Evolutionary conservation across 441 rosid species (phyloP).

Genomic region (Mallotus repandus): DNA sequence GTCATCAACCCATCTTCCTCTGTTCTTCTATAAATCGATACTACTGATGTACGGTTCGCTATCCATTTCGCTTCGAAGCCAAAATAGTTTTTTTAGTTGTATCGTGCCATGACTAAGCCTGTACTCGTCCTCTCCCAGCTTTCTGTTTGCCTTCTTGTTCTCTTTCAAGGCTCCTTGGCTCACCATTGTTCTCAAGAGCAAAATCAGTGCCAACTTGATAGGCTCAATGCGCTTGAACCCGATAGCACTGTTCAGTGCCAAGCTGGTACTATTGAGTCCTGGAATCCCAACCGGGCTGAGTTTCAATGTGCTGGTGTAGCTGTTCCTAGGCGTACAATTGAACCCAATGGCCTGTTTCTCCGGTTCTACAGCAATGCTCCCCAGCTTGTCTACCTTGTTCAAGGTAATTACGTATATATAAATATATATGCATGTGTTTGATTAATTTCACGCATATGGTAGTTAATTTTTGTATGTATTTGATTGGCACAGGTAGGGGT

Average conservation of each 20-base stretch:
- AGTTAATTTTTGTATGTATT: no score
- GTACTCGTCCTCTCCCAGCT: constrained; percentile 32
- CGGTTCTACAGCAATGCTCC: constrained; percentile 29
- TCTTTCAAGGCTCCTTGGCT: constrained; percentile 41
- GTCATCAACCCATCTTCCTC: constrained; percentile 1
- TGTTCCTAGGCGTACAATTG: constrained; percentile 25
- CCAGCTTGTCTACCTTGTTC: constrained; percentile 36
- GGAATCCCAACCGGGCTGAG: constrained; percentile 38
- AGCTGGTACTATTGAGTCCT: constrained; percentile 38
- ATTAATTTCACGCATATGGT: no score
- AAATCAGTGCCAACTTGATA: constrained; percentile 48
- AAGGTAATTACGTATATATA: constrained; percentile 30
- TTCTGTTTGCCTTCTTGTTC: constrained; percentile 34
- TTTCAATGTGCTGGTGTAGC: constrained; percentile 49
- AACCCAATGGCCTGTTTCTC: constrained; percentile 36
- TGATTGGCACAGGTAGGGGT: constrained; percentile 27
- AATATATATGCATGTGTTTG: no score
- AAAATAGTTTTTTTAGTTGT: neutral
- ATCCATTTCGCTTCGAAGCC: constrained; percentile 11
- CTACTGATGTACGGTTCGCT: neutral
- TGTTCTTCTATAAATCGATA: constrained; percentile 29
- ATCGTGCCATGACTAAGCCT: constrained; percentile 28
- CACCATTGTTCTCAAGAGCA: neutral
- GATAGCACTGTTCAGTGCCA: constrained; percentile 40
- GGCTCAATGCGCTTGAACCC: constrained; percentile 54